Evolutionary conservation across 805 yeast species (phyloP).

Genomic region (Candida dajiaensis): DNA sequence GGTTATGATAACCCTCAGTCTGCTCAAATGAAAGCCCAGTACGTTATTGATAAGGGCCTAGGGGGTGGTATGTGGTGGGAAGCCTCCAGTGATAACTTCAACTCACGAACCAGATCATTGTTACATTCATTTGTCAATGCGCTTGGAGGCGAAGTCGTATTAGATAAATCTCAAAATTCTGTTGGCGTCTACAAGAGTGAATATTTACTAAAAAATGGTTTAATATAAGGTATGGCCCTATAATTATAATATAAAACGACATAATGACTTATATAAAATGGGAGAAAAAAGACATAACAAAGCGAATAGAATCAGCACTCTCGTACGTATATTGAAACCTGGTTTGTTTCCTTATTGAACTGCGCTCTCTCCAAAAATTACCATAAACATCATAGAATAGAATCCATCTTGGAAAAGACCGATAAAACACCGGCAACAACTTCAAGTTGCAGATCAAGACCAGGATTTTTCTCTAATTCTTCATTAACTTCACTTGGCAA

Average conservation of each 20-base stretch:
- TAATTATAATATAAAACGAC: not conserved
- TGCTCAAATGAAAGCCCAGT: conserved; percentile 52
- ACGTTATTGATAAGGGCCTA: conserved; percentile 39
- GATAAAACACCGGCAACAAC: conserved; percentile 88
- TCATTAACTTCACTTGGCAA: conserved; percentile 40
- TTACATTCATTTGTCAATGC: conserved; percentile 37
- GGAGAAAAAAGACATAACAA: no score
- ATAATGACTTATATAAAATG: not conserved
- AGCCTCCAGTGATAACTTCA: conserved; percentile 62
- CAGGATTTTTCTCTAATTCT: conserved; percentile 37
- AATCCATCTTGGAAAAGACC: conserved; percentile 90
- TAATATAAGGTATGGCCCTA: not conserved
- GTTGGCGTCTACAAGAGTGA: conserved; percentile 10
- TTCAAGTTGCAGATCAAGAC: conserved; percentile 66
- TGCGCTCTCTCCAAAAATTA: conserved; percentile 12
- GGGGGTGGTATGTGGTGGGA: conserved; percentile 98
- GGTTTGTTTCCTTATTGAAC: no score
- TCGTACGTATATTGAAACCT: not conserved
- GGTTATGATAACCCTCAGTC: conserved; percentile 62
- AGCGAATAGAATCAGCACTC: not conserved
- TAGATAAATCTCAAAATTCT: conserved; percentile 8
- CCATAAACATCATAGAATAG: conserved; percentile 47
- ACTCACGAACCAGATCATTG: conserved; percentile 31
- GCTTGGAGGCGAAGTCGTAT: conserved; percentile 9
- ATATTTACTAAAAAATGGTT: conserved; percentile 7